Base-by-base conservation (phyloP, 2,329 filamentous ascomycete species). In the Ascosphaera acerosa region DNA sequence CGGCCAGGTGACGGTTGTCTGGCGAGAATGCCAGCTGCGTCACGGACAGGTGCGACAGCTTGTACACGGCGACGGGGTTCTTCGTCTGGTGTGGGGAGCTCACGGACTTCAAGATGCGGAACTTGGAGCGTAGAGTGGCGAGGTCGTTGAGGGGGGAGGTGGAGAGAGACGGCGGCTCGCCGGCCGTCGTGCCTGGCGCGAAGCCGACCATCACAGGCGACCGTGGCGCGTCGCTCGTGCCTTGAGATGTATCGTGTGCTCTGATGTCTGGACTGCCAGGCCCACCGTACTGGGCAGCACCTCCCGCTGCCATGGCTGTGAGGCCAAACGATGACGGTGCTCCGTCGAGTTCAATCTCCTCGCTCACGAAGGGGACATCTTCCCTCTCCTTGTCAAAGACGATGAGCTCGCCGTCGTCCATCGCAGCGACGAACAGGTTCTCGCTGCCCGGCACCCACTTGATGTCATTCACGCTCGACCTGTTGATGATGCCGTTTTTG, bases 331-430 rank as follows among this genome's bases (percentile, higher is more conserved):
- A n/a, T n/a, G n/a, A n/a, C n/a, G n/a, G n/a, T n/a, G n/a, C n/a
- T n/a, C n/a, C n/a, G 29, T 45, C 46, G 25, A 45, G 44, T 19
- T 47, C 51, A 14, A 42, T 38, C 19, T 74, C 64, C 46, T 90
- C 80, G 0, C 75, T 63, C 3, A 67, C 61, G 43, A 91, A 87
- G 1, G 70, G 61, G 1, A 72, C 70, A 47, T 92, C 82, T 39
- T 92, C 82, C 48, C 87, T 91, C 46, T 92, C 82, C 53, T 94
- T 97, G 52, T 97, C 87, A 42, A 94, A 97, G 2, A 94, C 80
- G 2, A 97, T 66, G 28, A 97, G 52, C 2, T 75, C 74, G 2
- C 87, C 87, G 44, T 97, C 82, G 61, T 80, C 76, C 48, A 94
- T 82, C 7, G 81, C 75, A 7, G 82, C 82, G 29, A 97, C 59